Conservation (phyloP, 805 yeast genomes). For the Yamadazyma takamatsuzukensis region DNA sequence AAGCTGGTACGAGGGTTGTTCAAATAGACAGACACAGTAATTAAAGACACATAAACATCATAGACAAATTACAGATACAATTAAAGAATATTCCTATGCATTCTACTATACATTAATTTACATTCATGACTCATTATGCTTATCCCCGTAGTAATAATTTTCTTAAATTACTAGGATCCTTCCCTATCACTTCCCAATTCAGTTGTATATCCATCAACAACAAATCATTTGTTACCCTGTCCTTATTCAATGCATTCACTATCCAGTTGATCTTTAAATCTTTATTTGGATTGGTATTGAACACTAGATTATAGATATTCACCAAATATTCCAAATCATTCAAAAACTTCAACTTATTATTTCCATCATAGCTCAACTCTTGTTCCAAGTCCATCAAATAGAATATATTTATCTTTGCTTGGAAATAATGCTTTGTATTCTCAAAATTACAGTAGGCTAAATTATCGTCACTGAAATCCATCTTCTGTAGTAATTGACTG, state of each 20-base stretch:
- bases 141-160: too few relatives aligned
- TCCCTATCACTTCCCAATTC: slow-evolving; percentile 15
- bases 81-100: too few relatives aligned
- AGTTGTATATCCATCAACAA: slow-evolving; percentile 11
- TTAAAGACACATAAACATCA: neutral
- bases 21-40: neutral
- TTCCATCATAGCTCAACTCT: slow-evolving; percentile 8
- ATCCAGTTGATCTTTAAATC: slow-evolving; percentile 19
- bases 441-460: slow-evolving; percentile 15
- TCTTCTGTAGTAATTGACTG: neutral
- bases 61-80: too few relatives aligned
- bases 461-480: neutral
- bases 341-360: slow-evolving; percentile 12
- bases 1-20: slow-evolving; percentile 12
- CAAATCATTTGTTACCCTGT: slow-evolving; percentile 1
- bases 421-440: slow-evolving; percentile 15
- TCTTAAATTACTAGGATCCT: slow-evolving; percentile 9
- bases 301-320: slow-evolving; percentile 14
- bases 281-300: slow-evolving; percentile 12
- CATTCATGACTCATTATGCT: neutral
- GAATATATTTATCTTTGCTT: slow-evolving; percentile 13
- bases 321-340: slow-evolving; percentile 15
- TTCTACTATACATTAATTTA: neutral
- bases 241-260: slow-evolving; percentile 15
- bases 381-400: slow-evolving; percentile 17